Evolutionary conservation across 2,329 filamentous ascomycete species (phyloP).

Genomic region (Trichophaea hybrida): DNA sequence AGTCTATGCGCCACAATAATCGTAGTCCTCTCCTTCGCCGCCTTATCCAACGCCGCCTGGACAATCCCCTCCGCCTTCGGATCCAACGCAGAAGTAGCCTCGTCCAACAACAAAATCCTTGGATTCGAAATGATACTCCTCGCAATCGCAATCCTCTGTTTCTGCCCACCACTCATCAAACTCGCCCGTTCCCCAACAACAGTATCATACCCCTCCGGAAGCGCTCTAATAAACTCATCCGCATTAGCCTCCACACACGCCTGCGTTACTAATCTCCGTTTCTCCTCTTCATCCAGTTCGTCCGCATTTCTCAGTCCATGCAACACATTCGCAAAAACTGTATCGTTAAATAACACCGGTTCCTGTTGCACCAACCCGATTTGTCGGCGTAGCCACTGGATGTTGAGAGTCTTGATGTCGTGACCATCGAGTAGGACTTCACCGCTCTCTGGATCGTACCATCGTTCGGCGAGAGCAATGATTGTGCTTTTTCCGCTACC

Average conservation of each 20-base stretch:
- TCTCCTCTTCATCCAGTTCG: conserved; percentile 40
- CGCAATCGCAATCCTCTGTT: conserved; percentile 67
- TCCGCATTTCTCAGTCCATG: conserved; percentile 43
- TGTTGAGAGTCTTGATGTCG: conserved; percentile 42
- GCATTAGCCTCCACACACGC: conserved; percentile 56
- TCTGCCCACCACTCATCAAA: conserved; percentile 69
- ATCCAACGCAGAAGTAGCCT: conserved; percentile 56
- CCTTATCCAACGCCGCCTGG: conserved; percentile 43
- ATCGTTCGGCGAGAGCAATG: conserved; percentile 54
- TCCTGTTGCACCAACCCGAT: conserved; percentile 56
- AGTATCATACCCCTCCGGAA: conserved; percentile 58
- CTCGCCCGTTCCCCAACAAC: conserved; percentile 63
- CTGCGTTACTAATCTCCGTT: conserved; percentile 45
- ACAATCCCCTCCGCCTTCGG: conserved; percentile 43
- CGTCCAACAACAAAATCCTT: conserved; percentile 55
- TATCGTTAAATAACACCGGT: conserved; percentile 52
- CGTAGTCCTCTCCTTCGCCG: conserved; percentile 50
- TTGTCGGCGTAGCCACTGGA: conserved; percentile 45
- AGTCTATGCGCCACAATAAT: conserved; percentile 68
- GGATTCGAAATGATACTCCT: conserved; percentile 54
- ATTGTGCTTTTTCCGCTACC: conserved; percentile 64
- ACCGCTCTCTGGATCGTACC: conserved; percentile 45
- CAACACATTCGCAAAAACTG: conserved; percentile 48
- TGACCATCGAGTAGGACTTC: conserved; percentile 41
- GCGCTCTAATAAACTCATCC: conserved; percentile 50